Conservation (phyloP, 208 protist species). For the Leishmania tropica region DNA sequence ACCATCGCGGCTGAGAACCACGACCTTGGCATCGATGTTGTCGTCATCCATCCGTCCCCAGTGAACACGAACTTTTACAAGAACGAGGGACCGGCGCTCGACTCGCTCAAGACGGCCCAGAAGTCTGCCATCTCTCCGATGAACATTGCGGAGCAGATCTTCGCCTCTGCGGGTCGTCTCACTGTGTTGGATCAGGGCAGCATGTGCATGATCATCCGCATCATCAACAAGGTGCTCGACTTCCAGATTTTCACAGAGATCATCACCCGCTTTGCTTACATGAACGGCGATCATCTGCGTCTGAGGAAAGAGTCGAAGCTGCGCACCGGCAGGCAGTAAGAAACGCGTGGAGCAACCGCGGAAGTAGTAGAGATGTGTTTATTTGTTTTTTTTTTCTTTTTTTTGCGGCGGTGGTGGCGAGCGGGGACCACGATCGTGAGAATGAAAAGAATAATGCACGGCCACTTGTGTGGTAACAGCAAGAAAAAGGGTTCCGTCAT, state of each 20-base stretch:
- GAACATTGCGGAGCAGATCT: slow-evolving; percentile 86
- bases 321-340: slow-evolving; percentile 32
- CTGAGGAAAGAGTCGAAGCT: slow-evolving; percentile 57
- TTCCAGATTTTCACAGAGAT: slow-evolving; percentile 85
- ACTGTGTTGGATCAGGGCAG: slow-evolving; percentile 87
- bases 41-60: slow-evolving; percentile 88
- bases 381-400: background rate
- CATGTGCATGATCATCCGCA: slow-evolving; percentile 66
- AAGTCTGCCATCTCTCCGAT: slow-evolving; percentile 71
- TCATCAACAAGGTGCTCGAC: slow-evolving; percentile 85
- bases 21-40: slow-evolving; percentile 84
- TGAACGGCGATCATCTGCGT: slow-evolving; percentile 76
- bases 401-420: background rate
- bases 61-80: slow-evolving; percentile 93
- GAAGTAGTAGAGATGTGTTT: slow-evolving; percentile 11
- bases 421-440: background rate
- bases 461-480: background rate
- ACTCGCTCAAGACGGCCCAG: slow-evolving; percentile 73
- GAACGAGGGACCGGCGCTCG: slow-evolving; percentile 74
- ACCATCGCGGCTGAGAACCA: slow-evolving; percentile 83
- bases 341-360: slow-evolving; percentile 1
- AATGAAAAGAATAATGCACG: background rate
- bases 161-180: slow-evolving; percentile 78
- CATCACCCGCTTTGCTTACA: slow-evolving; percentile 71
- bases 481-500: background rate